Base-by-base conservation (phyloP, 768 basidiomycete species). In the Lactarius indigo region DNA sequence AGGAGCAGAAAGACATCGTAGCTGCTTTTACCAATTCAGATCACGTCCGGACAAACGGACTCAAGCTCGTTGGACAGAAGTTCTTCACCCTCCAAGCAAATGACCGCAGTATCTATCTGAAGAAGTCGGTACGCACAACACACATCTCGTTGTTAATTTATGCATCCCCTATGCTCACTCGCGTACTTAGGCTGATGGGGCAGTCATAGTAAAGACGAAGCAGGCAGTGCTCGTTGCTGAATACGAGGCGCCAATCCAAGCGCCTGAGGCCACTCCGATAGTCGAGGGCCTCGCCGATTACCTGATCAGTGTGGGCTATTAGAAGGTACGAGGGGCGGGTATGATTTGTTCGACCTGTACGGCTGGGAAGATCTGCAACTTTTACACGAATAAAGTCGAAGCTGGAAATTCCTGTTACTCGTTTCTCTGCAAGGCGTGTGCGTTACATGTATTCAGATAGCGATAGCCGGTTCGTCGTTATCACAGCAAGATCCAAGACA, bases 221-320 rank as follows among this genome's bases (percentile, higher is more conserved):
- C 89, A 91, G 73, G 93, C 92, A n/a, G 79, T 96, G 64, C 80
- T 98, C 61, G 87, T 97, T 26, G 85, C 86, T 6, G 87, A 88
- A 73, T 98, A 96, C 76, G 66, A 66, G 0, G 78, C 81, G 6
- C 92, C 92, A 0, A 73, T 75, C 47, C 89, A 90, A 74, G 87
- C 86, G 2, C 71, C 78, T 18, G 94, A 96, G 75, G 80, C 84
- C 20, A 89, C 85, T 26, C 73, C 82, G 18, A 69, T 91, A 42
- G 90, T 90, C 47, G 87, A 90, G 76, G 73, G 72, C 6, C 79
- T 96, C 28, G 93, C 87, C 39, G 90, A 94, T 76, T 94, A 95
- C 76, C 82, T 97, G 74, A 89, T 84, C 71, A 67, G 74, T 56
- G 80, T 78, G 20, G 75, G 75, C 20, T 91, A 86, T 75, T 91